phyloP scores from a whole-genome alignment of 345 rosid genomes.

The Euphorbia lathyris region DNA sequence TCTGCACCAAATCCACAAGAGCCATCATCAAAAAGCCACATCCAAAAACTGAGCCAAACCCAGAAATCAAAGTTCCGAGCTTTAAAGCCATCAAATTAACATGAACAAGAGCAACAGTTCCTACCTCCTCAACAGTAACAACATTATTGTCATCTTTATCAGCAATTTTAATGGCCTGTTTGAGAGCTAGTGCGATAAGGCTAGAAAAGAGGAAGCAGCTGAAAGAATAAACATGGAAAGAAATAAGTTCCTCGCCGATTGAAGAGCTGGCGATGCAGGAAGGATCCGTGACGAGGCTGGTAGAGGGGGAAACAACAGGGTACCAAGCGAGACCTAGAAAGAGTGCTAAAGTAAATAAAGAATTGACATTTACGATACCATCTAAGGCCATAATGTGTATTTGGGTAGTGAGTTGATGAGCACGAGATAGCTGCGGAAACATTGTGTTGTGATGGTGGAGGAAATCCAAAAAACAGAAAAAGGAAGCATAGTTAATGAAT shows the following conservation, averaged over 20 bases:
- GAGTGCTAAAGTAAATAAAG: conserved; percentile 77
- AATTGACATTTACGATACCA: conserved; percentile 74
- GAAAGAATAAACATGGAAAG: conserved; percentile 84
- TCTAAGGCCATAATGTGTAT: conserved; percentile 78
- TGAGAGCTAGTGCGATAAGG: conserved; percentile 68
- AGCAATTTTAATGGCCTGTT: conserved; percentile 50
- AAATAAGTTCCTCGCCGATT: conserved; percentile 46
- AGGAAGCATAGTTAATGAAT: too few relatives aligned
- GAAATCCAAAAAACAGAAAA: too few relatives aligned
- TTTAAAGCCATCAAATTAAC: conserved; percentile 47
- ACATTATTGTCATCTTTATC: conserved; percentile 15
- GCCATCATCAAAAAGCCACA: conserved; percentile 81
- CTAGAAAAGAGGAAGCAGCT: conserved; percentile 80
- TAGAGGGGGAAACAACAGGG: conserved; percentile 29
- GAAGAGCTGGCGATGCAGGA: conserved; percentile 37
- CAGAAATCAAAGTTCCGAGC: conserved; percentile 54
- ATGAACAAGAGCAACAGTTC: conserved; percentile 30
- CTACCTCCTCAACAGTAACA: conserved; percentile 8
- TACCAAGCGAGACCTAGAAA: conserved; percentile 69
- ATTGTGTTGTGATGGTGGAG: not conserved
- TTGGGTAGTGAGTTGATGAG: conserved; percentile 1
- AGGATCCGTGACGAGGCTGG: conserved; percentile 24
- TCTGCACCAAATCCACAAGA: conserved; percentile 65
- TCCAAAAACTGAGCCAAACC: conserved; percentile 66
- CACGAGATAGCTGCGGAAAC: not conserved